Evolutionary conservation across 306 rosid genomes (phyloP).

Genomic region (Oemleria cerasiformis): DNA sequence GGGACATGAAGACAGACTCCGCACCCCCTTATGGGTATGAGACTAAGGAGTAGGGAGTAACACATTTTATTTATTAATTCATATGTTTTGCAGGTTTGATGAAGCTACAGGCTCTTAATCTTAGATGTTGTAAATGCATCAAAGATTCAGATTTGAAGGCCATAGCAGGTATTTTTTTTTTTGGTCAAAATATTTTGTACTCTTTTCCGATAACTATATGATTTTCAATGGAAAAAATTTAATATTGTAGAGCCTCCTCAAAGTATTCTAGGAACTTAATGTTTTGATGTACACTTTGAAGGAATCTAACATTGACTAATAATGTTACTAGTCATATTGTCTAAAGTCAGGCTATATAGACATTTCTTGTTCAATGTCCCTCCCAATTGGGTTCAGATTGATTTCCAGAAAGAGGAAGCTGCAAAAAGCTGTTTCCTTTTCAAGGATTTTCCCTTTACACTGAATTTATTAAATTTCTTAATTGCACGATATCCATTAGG

Average conservation of each 20-base stretch:
- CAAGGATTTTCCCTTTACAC: neutral
- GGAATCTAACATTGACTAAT: neutral
- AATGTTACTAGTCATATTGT: neutral
- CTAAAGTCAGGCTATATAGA: neutral
- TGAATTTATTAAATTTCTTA: neutral
- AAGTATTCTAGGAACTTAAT: neutral
- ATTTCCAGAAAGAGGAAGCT: neutral
- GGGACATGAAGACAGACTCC: too few species aligned
- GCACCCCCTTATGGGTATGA: neutral
- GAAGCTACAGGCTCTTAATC: constrained; percentile 56
- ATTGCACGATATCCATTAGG: neutral
- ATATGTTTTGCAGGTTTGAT: constrained; percentile 41
- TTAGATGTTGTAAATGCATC: constrained; percentile 61
- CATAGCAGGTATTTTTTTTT: constrained; percentile 53
- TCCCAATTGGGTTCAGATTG: neutral
- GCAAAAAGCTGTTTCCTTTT: neutral
- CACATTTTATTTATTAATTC: constrained; percentile 12
- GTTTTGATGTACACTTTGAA: neutral
- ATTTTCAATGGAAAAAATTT: constrained; percentile 4
- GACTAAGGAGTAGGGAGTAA: neutral
- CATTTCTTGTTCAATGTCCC: neutral
- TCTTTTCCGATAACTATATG: constrained; percentile 15
- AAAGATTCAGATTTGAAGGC: constrained; percentile 55
- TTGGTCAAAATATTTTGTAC: neutral
- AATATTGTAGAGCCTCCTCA: neutral